phyloP scores from a whole-genome alignment of 78 protist species.

The Salpingoeca rosetta region DNA sequence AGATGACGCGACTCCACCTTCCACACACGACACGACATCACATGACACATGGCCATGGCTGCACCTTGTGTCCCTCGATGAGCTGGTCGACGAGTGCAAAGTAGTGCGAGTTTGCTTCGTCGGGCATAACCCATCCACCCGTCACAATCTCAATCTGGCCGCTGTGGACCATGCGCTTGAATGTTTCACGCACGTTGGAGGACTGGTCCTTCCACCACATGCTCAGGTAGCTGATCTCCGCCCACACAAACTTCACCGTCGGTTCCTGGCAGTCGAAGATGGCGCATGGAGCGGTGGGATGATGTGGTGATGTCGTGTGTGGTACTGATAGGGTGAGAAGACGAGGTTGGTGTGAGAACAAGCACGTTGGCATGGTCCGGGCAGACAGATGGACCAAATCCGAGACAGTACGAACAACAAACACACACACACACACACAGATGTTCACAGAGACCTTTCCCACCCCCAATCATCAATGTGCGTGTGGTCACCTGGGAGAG shows the following conservation, averaged over 20 bases:
- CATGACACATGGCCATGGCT: too few species aligned
- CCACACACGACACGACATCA: too few species aligned
- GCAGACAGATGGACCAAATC: too few species aligned
- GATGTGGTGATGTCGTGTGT: too few species aligned
- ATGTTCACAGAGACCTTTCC: not conserved
- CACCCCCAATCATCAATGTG: not conserved
- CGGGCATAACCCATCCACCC: conserved; percentile 40
- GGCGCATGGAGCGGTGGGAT: too few species aligned
- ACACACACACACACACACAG: too few species aligned
- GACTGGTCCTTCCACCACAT: not conserved
- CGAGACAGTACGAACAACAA: too few species aligned
- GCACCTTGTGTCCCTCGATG: conserved; percentile 58
- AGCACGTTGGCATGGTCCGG: too few species aligned
- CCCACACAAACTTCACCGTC: not conserved
- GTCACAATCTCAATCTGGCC: conserved; percentile 46
- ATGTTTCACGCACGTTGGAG: not conserved
- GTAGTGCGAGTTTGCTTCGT: conserved; percentile 55
- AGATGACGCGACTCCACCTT: too few species aligned
- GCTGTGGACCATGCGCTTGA: conserved; percentile 1
- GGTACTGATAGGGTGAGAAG: too few species aligned
- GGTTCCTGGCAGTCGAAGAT: too few species aligned
- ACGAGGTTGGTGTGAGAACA: too few species aligned
- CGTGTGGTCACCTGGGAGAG: not conserved
- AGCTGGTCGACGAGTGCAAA: conserved; percentile 57
- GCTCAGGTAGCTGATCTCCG: not conserved